Evolutionary conservation across 2,329 filamentous ascomycete species (phyloP).

Genomic region (Blastomyces parvus): DNA sequence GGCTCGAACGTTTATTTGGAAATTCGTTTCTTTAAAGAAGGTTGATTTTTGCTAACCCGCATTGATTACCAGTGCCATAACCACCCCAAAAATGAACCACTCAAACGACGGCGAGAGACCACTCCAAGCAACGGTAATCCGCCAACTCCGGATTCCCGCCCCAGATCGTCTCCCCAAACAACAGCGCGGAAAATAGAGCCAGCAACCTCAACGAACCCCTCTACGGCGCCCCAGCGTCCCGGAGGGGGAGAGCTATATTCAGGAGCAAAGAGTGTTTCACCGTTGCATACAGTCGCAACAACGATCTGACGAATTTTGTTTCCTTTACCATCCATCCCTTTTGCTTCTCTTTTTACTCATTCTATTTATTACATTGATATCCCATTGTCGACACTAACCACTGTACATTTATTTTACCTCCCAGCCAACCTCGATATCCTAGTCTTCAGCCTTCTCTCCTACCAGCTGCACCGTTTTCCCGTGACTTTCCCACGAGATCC

Average conservation of each 20-base stretch:
- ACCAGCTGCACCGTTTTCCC: neutral
- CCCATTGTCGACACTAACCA: neutral
- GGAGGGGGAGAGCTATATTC: neutral
- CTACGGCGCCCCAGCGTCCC: neutral
- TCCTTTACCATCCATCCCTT: neutral
- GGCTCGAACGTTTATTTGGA: neutral
- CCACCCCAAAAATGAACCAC: conserved; percentile 59
- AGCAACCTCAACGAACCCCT: neutral
- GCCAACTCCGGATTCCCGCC: conserved; percentile 17
- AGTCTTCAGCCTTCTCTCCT: neutral
- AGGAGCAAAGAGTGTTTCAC: conserved; percentile 9
- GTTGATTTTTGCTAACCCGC: conserved; percentile 12
- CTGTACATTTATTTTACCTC: neutral
- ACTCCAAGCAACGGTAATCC: conserved; percentile 42
- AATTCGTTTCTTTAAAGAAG: conserved; percentile 9
- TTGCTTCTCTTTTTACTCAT: neutral
- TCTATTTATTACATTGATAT: neutral
- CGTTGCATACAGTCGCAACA: conserved; percentile 9
- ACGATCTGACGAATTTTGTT: conserved; percentile 7
- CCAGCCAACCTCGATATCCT: neutral
- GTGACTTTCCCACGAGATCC: neutral
- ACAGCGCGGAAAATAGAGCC: neutral
- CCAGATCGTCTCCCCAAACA: neutral
- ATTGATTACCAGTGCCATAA: conserved; percentile 52
- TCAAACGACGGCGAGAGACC: conserved; percentile 57